Conservation (phyloP, 495 filamentous ascomycete genomes). For the Aspergillus asperescens region DNA sequence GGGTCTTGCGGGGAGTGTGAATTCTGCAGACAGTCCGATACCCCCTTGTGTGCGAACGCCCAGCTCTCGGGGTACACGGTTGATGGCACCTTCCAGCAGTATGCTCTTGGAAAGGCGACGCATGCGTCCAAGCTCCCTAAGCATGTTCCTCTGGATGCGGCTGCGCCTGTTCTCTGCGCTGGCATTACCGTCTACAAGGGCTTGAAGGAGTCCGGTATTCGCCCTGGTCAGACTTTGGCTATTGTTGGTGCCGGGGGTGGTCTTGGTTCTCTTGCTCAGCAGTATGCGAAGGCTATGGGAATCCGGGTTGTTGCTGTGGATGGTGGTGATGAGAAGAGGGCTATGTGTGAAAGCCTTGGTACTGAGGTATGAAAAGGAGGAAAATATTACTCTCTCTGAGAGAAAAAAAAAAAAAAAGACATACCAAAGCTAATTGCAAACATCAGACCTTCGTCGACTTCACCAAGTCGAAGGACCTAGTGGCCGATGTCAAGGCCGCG, state of each 20-base stretch:
- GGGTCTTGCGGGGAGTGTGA: constrained; percentile 57
- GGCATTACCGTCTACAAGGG: constrained; percentile 17
- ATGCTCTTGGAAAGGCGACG: constrained; percentile 12
- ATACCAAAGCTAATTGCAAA: background rate
- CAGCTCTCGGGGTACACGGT: constrained; percentile 13
- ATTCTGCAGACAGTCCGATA: constrained; percentile 4
- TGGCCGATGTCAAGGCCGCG: constrained; percentile 71
- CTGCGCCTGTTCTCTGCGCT: constrained; percentile 15
- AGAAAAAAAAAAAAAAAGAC: background rate
- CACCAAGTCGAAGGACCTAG: constrained; percentile 63
- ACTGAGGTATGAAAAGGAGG: constrained; percentile 34
- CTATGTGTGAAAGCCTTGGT: constrained; percentile 63
- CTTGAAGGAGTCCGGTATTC: constrained; percentile 10
- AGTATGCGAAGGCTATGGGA: constrained; percentile 89
- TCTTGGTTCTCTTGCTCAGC: constrained; percentile 71
- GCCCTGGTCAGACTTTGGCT: constrained; percentile 33
- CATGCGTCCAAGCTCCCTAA: constrained; percentile 11
- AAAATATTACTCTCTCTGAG: background rate
- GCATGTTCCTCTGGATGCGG: constrained; percentile 6
- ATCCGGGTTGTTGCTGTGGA: constrained; percentile 74
- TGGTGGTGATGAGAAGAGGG: constrained; percentile 68
- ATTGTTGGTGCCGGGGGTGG: constrained; percentile 86
- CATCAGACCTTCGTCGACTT: constrained; percentile 68
- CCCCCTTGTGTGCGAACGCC: constrained; percentile 10
- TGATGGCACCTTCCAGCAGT: constrained; percentile 20